These are phyloP conservation scores for Pythium insidiosum DNA, from an alignment of 352 stramenopile species.

Conservation along the genomic window DNA sequence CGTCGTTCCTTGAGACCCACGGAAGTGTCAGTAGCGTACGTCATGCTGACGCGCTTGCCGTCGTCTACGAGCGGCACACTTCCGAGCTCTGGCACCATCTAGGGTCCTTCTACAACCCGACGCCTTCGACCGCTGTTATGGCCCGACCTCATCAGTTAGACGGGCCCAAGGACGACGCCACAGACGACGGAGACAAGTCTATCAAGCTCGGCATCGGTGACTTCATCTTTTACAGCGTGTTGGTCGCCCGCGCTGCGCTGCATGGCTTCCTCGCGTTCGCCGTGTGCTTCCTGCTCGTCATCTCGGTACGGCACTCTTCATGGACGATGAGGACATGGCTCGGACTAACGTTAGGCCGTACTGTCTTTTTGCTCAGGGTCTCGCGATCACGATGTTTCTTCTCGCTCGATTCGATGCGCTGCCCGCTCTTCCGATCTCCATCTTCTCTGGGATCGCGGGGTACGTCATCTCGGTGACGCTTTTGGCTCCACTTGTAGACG, in stretches of 20 bases:
- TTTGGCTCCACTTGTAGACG: slow-evolving; percentile 24
- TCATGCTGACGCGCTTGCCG: too few species aligned
- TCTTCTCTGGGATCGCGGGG: slow-evolving; percentile 76
- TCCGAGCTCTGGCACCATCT: too few species aligned
- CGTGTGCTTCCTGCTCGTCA: slow-evolving; percentile 86
- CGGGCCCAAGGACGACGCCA: slow-evolving; percentile 13
- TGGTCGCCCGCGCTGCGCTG: slow-evolving; percentile 91
- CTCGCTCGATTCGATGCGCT: slow-evolving; percentile 90
- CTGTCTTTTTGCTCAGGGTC: slow-evolving; percentile 27
- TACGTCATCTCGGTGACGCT: slow-evolving; percentile 32
- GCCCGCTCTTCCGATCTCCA: slow-evolving; percentile 93
- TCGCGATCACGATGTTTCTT: slow-evolving; percentile 90
- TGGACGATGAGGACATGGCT: background rate
- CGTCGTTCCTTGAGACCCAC: too few species aligned
- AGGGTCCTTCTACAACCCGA: too few species aligned
- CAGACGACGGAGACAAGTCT: slow-evolving; percentile 37
- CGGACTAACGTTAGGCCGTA: background rate
- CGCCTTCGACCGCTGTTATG: too few species aligned
- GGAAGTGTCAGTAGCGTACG: too few species aligned
- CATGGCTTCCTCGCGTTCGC: slow-evolving; percentile 90
- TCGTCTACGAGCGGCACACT: too few species aligned
- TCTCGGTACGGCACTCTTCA: slow-evolving; percentile 56
- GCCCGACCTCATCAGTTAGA: too few species aligned
- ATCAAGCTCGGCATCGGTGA: slow-evolving; percentile 92
- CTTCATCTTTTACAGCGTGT: slow-evolving; percentile 98